phyloP scores from a whole-genome alignment of 805 yeast species.

The Ogataea thermomethanolica region DNA sequence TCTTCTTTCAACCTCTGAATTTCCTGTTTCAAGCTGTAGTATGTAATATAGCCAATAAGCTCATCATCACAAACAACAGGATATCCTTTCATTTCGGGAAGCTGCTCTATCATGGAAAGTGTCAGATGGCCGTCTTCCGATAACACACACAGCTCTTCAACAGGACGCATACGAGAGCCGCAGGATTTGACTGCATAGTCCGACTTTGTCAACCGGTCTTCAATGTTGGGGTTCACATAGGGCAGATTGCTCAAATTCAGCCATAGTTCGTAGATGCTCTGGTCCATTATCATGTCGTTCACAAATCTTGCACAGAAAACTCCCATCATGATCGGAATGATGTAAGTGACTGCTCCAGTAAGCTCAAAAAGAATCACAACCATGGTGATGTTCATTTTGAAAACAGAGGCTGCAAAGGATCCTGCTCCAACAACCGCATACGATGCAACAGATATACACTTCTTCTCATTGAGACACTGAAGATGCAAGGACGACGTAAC shows the following conservation, averaged over 20 bases:
- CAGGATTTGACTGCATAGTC: conserved; percentile 39
- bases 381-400: conserved; percentile 74
- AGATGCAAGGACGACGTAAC: conserved; percentile 36
- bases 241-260: conserved; percentile 39
- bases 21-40: conserved; percentile 36
- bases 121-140: conserved; percentile 31
- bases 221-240: conserved; percentile 39
- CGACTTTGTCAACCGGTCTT: conserved; percentile 27
- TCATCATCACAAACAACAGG: conserved; percentile 40
- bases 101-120: conserved; percentile 25
- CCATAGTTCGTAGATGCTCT: conserved; percentile 67
- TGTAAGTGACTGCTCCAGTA: conserved; percentile 82
- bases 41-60: conserved; percentile 42
- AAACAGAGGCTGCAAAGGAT: conserved; percentile 73
- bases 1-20: conserved; percentile 11
- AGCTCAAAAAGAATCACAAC: conserved; percentile 80
- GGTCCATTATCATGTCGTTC: conserved; percentile 57
- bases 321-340: conserved; percentile 80
- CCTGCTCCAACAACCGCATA: conserved; percentile 90
- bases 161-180: conserved; percentile 34
- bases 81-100: conserved; percentile 34
- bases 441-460: conserved; percentile 77
- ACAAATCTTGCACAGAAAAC: conserved; percentile 72
- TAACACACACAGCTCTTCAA: conserved; percentile 29
- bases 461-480: conserved; percentile 38